These are phyloP conservation scores for Debaryomyces sp. DNA, from an alignment of 1,139 yeast genomes.

Conservation along the genomic window DNA sequence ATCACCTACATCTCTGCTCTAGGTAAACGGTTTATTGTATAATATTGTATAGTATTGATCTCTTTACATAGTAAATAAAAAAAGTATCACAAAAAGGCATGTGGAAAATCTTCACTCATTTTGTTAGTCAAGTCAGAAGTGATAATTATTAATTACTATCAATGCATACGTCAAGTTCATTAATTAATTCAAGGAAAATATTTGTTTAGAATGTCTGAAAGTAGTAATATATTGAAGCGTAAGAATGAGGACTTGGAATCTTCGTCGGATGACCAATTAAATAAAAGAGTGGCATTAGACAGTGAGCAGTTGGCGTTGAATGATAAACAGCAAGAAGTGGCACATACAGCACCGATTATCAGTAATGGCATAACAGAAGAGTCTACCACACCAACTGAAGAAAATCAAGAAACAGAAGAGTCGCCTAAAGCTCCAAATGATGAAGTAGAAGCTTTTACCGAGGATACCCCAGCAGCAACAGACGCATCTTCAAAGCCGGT, in stretches of 20 bases:
- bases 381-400: slow-evolving; percentile 21
- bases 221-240: slow-evolving; percentile 55
- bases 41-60: neutral
- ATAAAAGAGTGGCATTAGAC: slow-evolving; percentile 74
- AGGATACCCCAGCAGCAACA: slow-evolving; percentile 5
- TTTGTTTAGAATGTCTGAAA: slow-evolving; percentile 20
- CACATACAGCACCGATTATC: slow-evolving; percentile 45
- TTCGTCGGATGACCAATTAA: slow-evolving; percentile 35
- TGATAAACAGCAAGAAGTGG: slow-evolving; percentile 41
- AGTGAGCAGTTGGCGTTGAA: slow-evolving; percentile 45
- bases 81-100: slow-evolving; percentile 4
- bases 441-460: slow-evolving; percentile 7
- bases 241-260: slow-evolving; percentile 63
- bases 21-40: neutral
- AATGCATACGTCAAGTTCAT: neutral
- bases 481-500: slow-evolving; percentile 20
- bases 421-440: slow-evolving; percentile 4
- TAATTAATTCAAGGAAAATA: neutral
- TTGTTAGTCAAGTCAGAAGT: neutral
- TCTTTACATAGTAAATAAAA: neutral
- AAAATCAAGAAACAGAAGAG: slow-evolving; percentile 8
- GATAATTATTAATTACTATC: slow-evolving; percentile 1
- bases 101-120: slow-evolving; percentile 6
- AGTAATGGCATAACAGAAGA: slow-evolving; percentile 15
- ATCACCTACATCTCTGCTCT: too few relatives aligned